Base-by-base conservation (phyloP, 345 rosid species). In the Lepidium aucheri region DNA sequence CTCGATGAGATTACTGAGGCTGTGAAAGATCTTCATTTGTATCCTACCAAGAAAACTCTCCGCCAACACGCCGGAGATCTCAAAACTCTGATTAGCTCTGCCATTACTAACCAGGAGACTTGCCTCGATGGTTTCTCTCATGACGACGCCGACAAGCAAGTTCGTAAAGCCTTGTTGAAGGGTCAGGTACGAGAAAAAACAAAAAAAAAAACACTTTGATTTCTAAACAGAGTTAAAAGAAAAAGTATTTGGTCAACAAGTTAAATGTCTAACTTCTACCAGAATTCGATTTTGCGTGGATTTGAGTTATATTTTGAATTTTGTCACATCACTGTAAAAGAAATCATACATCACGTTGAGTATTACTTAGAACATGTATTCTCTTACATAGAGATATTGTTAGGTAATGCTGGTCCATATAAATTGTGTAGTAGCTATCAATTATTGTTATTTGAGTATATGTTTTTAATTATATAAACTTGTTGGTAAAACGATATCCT, bases 41-140 rank as follows among this genome's bases (percentile, higher is more conserved):
- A 93, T 58, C 97, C 97, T 0, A 70, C 20, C 60, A 79, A 75
- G 79, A 90, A 90, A 68, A 68, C 91, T n/a, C 67, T 90, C 22
- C 32, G 53, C 4, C 76, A 84, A 47, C 97, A 89, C 7, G 90
- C 98, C 0, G 89, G 83, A 28, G 91, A 93, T 77, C 86, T 93
- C 46, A 90, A 86, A 62, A 90, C 96, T 7, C 39, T 93, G 8
- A 40, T 90, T 69, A 90, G 98, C 58, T 74, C 98, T 1, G 97
- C 97, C 24, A 93, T 93, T 43, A 93, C 98, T 20, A 93, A 93
- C 76, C 96, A 82, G 22, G 97, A 80, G 51, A 88, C 96, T 1
- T 87, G 94, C 68, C 89, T 90, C 14, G 97, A 93, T n/a, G 98
- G 98, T 1, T 88, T 93, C 73, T 86, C 97, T 5, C 82, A 90